phyloP scores from a whole-genome alignment of 345 rosid genomes.

The Garcia nutans region DNA sequence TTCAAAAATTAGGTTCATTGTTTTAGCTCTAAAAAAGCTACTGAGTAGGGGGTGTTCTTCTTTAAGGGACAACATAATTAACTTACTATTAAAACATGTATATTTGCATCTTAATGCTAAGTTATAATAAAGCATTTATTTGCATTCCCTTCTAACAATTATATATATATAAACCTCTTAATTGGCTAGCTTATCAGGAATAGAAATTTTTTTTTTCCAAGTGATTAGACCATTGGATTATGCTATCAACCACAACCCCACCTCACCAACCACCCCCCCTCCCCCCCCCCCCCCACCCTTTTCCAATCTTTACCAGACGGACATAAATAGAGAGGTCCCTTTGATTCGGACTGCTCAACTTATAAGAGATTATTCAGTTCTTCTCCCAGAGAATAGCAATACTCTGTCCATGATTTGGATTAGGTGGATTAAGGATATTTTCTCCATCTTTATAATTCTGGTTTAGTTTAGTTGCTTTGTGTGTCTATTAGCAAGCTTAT shows the following conservation, averaged over 20 bases:
- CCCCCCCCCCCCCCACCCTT: too few species aligned
- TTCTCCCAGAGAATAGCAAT: background rate
- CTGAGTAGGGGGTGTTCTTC: constrained; percentile 21
- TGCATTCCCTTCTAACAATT: background rate
- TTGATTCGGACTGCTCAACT: constrained; percentile 5
- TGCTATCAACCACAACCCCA: background rate
- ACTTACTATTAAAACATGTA: background rate
- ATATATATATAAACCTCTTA: background rate
- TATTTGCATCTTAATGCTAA: background rate
- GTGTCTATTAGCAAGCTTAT: too few species aligned
- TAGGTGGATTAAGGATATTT: background rate
- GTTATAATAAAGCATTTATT: constrained; percentile 2
- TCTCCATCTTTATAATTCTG: too few species aligned
- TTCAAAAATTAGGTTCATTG: constrained; percentile 25
- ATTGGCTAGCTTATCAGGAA: background rate
- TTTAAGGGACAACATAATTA: constrained; percentile 18
- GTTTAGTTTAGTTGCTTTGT: background rate
- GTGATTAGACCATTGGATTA: constrained; percentile 12
- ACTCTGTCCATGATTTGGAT: background rate
- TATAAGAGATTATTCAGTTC: background rate
- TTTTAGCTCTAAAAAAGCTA: constrained; percentile 10
- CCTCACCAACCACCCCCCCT: too few species aligned
- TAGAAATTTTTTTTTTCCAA: background rate
- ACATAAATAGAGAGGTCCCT: constrained; percentile 10
- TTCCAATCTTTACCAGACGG: background rate